Evolutionary conservation across 306 rosid genomes (phyloP).

Genomic region (Malus sieversii): DNA sequence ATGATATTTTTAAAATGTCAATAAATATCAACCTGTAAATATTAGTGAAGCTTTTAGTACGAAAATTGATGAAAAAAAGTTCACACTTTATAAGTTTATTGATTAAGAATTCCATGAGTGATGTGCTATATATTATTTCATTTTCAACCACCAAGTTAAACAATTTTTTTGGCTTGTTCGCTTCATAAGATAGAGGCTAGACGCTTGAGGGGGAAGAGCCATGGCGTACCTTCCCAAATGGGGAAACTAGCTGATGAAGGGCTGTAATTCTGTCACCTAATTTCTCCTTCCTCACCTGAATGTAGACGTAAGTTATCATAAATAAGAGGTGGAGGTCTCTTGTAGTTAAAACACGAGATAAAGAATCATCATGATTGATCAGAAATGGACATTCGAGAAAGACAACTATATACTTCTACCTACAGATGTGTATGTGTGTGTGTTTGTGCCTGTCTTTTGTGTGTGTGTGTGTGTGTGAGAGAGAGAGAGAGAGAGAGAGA

Average conservation of each 20-base stretch:
- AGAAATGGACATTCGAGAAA: conserved; percentile 65
- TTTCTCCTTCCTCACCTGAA: conserved; percentile 98
- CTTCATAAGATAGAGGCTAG: neutral
- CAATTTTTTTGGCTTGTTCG: neutral
- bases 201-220: neutral
- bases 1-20: too few relatives aligned
- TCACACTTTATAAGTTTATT: neutral
- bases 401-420: conserved; percentile 48
- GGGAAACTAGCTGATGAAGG: conserved; percentile 98
- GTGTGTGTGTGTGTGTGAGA: conserved; percentile 15
- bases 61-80: neutral
- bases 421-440: conserved; percentile 29
- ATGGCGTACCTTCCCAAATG: conserved; percentile 81
- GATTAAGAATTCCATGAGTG: neutral
- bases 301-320: neutral
- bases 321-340: neutral
- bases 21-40: too few relatives aligned
- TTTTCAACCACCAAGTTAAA: neutral
- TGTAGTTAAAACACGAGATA: conserved; percentile 18
- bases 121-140: neutral
- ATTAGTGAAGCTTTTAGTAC: neutral
- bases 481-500: neutral
- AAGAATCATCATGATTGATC: conserved; percentile 43
- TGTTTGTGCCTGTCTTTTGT: conserved; percentile 5
- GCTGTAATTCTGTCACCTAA: conserved; percentile 97